Percentiles rank a stretch among this genome's conserved stretches.
These are phyloP conservation scores for Kandelia obovata DNA, from an alignment of 345 rosid genomes.

Conservation along the genomic window DNA sequence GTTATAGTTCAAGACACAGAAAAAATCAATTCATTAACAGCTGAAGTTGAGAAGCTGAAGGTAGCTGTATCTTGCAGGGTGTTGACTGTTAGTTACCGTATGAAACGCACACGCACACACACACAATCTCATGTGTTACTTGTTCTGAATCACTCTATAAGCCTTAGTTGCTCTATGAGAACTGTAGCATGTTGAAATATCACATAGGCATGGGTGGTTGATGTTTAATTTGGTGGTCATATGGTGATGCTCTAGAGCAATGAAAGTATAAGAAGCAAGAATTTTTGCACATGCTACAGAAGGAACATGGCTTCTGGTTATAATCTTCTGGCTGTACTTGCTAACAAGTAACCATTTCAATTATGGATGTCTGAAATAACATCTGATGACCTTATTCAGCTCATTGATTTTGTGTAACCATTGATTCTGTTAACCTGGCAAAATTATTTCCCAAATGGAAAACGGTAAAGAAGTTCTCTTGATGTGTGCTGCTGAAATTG, in stretches of 20 bases:
- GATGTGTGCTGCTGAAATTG: not conserved
- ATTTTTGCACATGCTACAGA: not conserved
- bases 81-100: too few relatives aligned
- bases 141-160: too few relatives aligned
- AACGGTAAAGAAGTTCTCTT: not conserved
- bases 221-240: not conserved
- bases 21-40: slow-evolving; percentile 46
- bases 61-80: slow-evolving; percentile 18
- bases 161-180: not conserved
- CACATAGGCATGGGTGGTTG: too few relatives aligned
- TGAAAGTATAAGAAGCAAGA: not conserved
- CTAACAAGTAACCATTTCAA: not conserved
- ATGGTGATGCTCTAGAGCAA: not conserved
- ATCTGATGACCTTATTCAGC: too few relatives aligned
- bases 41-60: slow-evolving; percentile 55
- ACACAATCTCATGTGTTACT: too few relatives aligned
- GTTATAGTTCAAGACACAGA: slow-evolving; percentile 63
- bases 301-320: not conserved
- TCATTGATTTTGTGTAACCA: too few relatives aligned
- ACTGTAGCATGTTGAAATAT: not conserved
- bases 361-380: not conserved
- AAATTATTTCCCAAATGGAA: not conserved
- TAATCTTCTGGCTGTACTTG: not conserved
- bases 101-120: too few relatives aligned
- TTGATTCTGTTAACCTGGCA: too few relatives aligned